A percentile compares a stretch with the other conserved stretches of the same genome.
These are phyloP conservation scores for Leccinum barrowsii DNA, from an alignment of 768 basidiomycete genomes.

Conservation along the genomic window DNA sequence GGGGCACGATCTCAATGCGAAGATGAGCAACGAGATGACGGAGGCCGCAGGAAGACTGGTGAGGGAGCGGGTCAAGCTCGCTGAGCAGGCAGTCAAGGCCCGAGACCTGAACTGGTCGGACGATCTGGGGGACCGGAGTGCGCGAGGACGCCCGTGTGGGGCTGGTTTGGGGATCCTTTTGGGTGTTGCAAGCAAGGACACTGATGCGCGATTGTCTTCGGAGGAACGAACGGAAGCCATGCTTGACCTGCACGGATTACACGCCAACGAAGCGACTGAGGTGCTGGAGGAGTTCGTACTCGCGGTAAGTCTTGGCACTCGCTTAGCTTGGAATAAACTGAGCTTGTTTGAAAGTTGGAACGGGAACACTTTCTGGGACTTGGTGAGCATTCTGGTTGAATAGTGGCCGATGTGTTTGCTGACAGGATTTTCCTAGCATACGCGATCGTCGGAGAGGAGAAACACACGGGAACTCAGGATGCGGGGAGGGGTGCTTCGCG, in stretches of 20 bases:
- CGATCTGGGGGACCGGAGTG: slow-evolving; percentile 74
- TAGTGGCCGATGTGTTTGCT: slow-evolving; percentile 4
- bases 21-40: slow-evolving; percentile 85
- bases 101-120: slow-evolving; percentile 78
- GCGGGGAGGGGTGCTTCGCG: slow-evolving; percentile 76
- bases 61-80: slow-evolving; percentile 70
- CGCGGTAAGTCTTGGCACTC: slow-evolving; percentile 53
- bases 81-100: slow-evolving; percentile 70
- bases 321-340: slow-evolving; percentile 8
- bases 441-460: slow-evolving; percentile 91
- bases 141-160: slow-evolving; percentile 71
- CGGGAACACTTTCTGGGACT: slow-evolving; percentile 85
- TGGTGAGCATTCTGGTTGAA: slow-evolving; percentile 42
- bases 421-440: slow-evolving; percentile 51
- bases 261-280: slow-evolving; percentile 90
- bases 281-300: slow-evolving; percentile 87
- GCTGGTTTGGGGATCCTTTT: slow-evolving; percentile 82
- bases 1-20: slow-evolving; percentile 88
- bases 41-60: slow-evolving; percentile 84
- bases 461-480: slow-evolving; percentile 93
- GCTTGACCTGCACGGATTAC: slow-evolving; percentile 90
- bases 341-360: slow-evolving; percentile 57
- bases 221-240: slow-evolving; percentile 89
- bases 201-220: slow-evolving; percentile 55
- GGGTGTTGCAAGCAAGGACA: slow-evolving; percentile 69